Base-by-base conservation (phyloP, 192 early-diverging fungal species). In the Entophlyctis luteolus region DNA sequence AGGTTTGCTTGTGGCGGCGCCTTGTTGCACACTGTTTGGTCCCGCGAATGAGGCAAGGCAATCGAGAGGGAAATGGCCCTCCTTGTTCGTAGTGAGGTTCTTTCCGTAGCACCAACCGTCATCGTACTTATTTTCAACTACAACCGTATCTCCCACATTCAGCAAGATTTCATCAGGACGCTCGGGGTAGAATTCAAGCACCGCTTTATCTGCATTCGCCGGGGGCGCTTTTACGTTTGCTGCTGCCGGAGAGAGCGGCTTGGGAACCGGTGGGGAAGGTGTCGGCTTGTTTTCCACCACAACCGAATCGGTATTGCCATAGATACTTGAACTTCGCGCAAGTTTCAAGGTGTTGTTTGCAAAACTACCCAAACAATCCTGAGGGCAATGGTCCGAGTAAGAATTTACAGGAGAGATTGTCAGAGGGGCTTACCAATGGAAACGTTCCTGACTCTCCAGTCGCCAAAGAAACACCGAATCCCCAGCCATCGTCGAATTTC, bases 11-110 rank as follows among this genome's bases (percentile, higher is more conserved):
- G 16, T 36, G 14, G 50, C 20, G 14, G 16, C 33, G 33, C 18
- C 22, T 8, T 42, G 10, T 16, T 57, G 8, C 6, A 14, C 16
- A 42, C 10, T 42, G 39, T 42, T 42, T 42, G 39, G 10, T 16
- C 16, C 33, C 16, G 18, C 31, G 39, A 25, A 60, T 20, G 59
- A 62, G 31, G 65, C 76, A 22, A 84, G 49, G 39, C 77, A 81
- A 28, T 80, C 79, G 8, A 84, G 63, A 28, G 83, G 83, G 72
- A 82, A 84, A 59, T 60, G 45, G 5, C 83, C 83, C 48, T 76
- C 80, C 70, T 74, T 63, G 23, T 77, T 67, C 6, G 76, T 80
- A 34, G 72, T 82, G 70, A 80, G 53, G 68, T 84, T 84, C 36
- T 72, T 56, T 4, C 83, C 83, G 62, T 59, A 78, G 12, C 60